phyloP scores from a whole-genome alignment of 2,329 filamentous ascomycete species.

The Fusarium sp. region DNA sequence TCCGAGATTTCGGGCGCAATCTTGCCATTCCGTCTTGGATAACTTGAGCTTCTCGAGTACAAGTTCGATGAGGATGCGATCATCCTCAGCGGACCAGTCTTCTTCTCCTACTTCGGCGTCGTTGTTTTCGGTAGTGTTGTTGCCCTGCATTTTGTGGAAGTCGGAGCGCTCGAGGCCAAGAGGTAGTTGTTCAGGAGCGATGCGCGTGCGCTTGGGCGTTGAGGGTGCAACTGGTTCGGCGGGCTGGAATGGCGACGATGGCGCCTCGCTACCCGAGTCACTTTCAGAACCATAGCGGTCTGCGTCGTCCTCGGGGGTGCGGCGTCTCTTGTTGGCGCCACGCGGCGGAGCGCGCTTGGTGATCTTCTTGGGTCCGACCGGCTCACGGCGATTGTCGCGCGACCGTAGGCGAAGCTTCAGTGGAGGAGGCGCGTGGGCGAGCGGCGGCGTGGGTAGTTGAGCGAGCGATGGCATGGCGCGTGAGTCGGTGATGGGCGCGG shows the following conservation, averaged over 20 bases:
- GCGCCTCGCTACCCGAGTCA: slow-evolving; percentile 49
- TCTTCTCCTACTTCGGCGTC: slow-evolving; percentile 56
- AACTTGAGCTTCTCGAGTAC: slow-evolving; percentile 72
- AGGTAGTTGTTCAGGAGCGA: slow-evolving; percentile 67
- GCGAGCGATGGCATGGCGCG: slow-evolving; percentile 35
- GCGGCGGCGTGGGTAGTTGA: slow-evolving; percentile 64
- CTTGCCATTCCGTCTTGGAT: slow-evolving; percentile 70
- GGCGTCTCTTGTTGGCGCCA: slow-evolving; percentile 62
- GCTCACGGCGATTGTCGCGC: slow-evolving; percentile 48
- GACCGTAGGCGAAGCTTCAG: slow-evolving; percentile 65
- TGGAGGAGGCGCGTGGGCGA: slow-evolving; percentile 59
- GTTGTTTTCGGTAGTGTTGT: slow-evolving; percentile 42
- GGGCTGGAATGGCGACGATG: slow-evolving; percentile 12
- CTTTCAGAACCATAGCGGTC: slow-evolving; percentile 51
- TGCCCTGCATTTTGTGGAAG: slow-evolving; percentile 58
- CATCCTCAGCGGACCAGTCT: slow-evolving; percentile 69
- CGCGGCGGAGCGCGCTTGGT: slow-evolving; percentile 60
- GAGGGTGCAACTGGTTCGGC: slow-evolving; percentile 49
- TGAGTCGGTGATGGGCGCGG: slow-evolving; percentile 52
- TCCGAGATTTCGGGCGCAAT: slow-evolving; percentile 69
- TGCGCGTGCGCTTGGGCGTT: slow-evolving; percentile 67
- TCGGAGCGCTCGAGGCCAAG: slow-evolving; percentile 66
- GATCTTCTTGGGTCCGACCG: slow-evolving; percentile 55
- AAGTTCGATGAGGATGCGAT: slow-evolving; percentile 70
- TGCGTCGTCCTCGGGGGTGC: slow-evolving; percentile 57